Evolutionary conservation across 2,329 filamentous ascomycete species (phyloP).

Genomic region (Colletotrichum sp.): DNA sequence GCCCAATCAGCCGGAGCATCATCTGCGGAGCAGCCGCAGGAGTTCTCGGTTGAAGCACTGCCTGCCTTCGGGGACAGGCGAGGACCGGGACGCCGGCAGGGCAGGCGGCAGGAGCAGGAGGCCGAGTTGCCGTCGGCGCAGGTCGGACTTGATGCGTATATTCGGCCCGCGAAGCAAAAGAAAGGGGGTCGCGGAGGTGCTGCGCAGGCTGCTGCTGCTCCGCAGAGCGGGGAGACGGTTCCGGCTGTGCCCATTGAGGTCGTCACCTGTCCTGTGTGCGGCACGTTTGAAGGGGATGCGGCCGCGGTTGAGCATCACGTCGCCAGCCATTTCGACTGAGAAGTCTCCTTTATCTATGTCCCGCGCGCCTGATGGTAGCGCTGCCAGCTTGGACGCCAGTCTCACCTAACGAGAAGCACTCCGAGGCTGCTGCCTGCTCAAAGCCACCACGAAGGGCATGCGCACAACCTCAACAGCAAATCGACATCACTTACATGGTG

Average conservation of each 20-base stretch:
- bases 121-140: not conserved
- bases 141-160: slow-evolving; percentile 53
- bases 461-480: not conserved
- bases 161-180: slow-evolving; percentile 36
- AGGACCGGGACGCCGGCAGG: not conserved
- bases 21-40: not conserved
- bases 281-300: slow-evolving; percentile 71
- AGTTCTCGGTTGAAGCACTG: not conserved
- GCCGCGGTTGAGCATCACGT: slow-evolving; percentile 72
- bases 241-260: slow-evolving; percentile 1
- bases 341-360: rapidly evolving
- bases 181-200: not conserved
- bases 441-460: not conserved
- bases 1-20: not conserved
- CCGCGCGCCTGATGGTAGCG: rapidly evolving
- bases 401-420: not conserved
- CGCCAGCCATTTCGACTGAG: slow-evolving; percentile 55
- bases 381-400: rapidly evolving
- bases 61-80: not conserved
- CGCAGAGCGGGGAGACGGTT: not conserved
- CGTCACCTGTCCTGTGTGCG: slow-evolving; percentile 68
- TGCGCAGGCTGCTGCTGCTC: not conserved
- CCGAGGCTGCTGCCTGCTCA: rapidly evolving
- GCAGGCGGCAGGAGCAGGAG: slow-evolving; percentile 23
- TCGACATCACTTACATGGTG: rapidly evolving